A percentile compares a stretch with the other conserved stretches of the same genome.
phyloP scores from a whole-genome alignment of 1,284 basidiomycete species.

The Testicularia cyperi region DNA sequence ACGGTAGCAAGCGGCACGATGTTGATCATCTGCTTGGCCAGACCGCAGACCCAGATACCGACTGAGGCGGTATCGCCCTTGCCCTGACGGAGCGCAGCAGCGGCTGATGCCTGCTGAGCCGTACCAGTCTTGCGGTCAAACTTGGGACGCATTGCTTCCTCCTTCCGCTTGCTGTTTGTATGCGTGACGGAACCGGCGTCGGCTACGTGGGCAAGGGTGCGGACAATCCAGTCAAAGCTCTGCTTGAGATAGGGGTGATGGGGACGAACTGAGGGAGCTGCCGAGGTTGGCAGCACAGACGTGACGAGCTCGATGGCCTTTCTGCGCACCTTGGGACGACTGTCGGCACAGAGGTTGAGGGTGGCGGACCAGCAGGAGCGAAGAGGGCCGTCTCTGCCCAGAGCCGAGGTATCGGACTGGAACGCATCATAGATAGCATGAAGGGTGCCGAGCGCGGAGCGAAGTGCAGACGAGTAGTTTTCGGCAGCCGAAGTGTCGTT shows the following conservation, averaged over 20 bases:
- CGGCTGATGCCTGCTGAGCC: conserved; percentile 47
- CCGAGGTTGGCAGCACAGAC: conserved; percentile 64
- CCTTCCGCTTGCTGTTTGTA: conserved; percentile 65
- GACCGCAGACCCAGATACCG: conserved; percentile 55
- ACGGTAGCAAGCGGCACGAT: conserved; percentile 37
- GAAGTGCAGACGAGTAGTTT: conserved; percentile 63
- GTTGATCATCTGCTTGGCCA: conserved; percentile 47
- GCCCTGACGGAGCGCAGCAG: conserved; percentile 49
- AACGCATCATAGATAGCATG: conserved; percentile 69
- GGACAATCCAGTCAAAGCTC: conserved; percentile 76
- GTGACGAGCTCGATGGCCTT: conserved; percentile 82
- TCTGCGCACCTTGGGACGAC: conserved; percentile 89
- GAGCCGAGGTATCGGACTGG: conserved; percentile 66
- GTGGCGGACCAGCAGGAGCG: conserved; percentile 67
- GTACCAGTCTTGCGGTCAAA: conserved; percentile 54
- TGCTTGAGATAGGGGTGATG: conserved; percentile 81
- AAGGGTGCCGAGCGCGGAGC: conserved; percentile 74
- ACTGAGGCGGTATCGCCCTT: conserved; percentile 49
- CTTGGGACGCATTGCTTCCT: conserved; percentile 62
- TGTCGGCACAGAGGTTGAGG: conserved; percentile 79
- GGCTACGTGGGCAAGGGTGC: conserved; percentile 70
- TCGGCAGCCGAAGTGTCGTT: conserved; percentile 72
- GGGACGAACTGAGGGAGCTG: conserved; percentile 20
- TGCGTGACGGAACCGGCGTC: conserved; percentile 64
- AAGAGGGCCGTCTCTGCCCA: conserved; percentile 44